phyloP scores from a whole-genome alignment of 495 filamentous ascomycete species.

The Penicillium dipodomyicola region DNA sequence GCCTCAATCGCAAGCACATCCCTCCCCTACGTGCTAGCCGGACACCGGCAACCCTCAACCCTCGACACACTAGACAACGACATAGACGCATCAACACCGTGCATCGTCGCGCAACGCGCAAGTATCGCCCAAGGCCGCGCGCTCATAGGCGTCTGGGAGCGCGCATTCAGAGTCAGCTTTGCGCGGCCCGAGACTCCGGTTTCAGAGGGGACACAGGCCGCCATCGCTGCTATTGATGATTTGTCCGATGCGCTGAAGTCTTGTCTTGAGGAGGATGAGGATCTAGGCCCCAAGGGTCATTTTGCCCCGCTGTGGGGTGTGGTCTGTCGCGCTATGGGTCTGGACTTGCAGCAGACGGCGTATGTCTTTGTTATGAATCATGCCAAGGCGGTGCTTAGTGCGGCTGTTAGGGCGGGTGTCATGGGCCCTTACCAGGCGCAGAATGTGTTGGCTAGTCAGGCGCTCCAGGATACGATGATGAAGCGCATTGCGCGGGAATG shows the following conservation, averaged over 20 bases:
- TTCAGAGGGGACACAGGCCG: conserved; percentile 23
- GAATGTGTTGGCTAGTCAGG: conserved; percentile 66
- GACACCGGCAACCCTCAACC: conserved; percentile 57
- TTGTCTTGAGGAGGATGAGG: conserved; percentile 28
- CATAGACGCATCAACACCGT: conserved; percentile 81
- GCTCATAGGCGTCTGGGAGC: conserved; percentile 84
- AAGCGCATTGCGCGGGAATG: conserved; percentile 60
- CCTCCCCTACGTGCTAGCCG: conserved; percentile 81
- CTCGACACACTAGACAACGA: conserved; percentile 71
- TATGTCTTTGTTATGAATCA: conserved; percentile 88
- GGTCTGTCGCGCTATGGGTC: conserved; percentile 59
- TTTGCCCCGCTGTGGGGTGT: conserved; percentile 79
- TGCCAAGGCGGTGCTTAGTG: conserved; percentile 82
- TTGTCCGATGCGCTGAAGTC: conserved; percentile 43
- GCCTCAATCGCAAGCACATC: conserved; percentile 73
- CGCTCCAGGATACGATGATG: conserved; percentile 60
- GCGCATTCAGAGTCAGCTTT: conserved; percentile 55
- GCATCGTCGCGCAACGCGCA: conserved; percentile 82
- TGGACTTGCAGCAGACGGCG: conserved; percentile 63
- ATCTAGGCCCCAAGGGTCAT: conserved; percentile 56
- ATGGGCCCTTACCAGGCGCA: conserved; percentile 95
- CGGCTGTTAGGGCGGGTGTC: conserved; percentile 82
- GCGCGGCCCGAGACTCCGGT: conserved; percentile 6
- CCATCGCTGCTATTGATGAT: conserved; percentile 31
- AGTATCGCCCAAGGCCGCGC: conserved; percentile 82